phyloP scores from a whole-genome alignment of 1,139 yeast species.

The Geotrichum aggregatum region DNA sequence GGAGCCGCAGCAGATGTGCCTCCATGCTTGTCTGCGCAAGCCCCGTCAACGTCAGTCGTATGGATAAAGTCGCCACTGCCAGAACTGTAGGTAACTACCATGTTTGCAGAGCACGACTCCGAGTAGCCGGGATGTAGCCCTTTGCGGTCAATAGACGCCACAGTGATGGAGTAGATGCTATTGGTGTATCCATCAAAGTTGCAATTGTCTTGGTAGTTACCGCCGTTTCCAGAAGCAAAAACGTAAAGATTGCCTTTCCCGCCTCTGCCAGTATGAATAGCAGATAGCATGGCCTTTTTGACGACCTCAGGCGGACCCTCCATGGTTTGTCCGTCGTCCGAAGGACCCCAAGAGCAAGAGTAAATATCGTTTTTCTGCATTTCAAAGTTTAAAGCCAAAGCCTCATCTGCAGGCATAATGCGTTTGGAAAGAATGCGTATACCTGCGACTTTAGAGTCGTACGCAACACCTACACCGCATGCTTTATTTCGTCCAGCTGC shows the following conservation, averaged over 20 bases:
- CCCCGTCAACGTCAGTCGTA: constrained; percentile 72
- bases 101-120: constrained; percentile 90
- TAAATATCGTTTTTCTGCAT: constrained; percentile 80
- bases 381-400: constrained; percentile 77
- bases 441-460: constrained; percentile 80
- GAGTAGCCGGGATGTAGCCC: constrained; percentile 86
- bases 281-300: constrained; percentile 74
- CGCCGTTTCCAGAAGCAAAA: constrained; percentile 97
- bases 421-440: constrained; percentile 79
- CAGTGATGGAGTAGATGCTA: constrained; percentile 90
- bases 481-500: constrained; percentile 77
- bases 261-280: constrained; percentile 77
- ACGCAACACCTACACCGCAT: constrained; percentile 96
- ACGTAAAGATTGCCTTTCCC: constrained; percentile 86
- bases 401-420: constrained; percentile 83
- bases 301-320: constrained; percentile 80
- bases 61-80: constrained; percentile 89
- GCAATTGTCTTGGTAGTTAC: constrained; percentile 75
- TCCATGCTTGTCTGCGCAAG: constrained; percentile 76
- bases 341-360: constrained; percentile 98
- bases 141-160: constrained; percentile 84
- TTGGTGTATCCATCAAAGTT: constrained; percentile 97
- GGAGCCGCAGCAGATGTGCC: constrained; percentile 99
- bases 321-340: constrained; percentile 84
- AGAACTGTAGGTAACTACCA: constrained; percentile 93